Evolutionary conservation across 225 moss, liverwort and hornwort genomes (phyloP).

Genomic region (Antitrichia curtipendula): DNA sequence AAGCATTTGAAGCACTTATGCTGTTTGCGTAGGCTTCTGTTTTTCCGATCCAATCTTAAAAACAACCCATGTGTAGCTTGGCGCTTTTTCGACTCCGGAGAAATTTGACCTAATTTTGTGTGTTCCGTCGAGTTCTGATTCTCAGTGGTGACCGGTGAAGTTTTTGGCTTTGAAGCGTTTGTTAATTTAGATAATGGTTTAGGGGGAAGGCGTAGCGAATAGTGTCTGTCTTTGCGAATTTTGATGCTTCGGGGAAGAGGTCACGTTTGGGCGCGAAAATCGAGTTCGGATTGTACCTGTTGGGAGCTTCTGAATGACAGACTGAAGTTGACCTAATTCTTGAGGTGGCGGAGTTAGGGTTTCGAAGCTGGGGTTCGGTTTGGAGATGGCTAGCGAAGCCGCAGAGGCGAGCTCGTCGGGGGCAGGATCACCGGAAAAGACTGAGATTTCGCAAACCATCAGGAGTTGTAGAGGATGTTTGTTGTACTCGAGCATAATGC

Average conservation of each 20-base stretch:
- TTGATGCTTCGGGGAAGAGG: neutral
- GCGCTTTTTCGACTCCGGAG: neutral
- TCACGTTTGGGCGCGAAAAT: neutral
- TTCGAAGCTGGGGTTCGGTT: neutral
- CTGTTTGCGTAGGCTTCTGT: neutral
- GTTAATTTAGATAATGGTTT: neutral
- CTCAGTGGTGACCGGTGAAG: neutral
- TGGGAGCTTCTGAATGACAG: neutral
- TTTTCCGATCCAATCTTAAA: neutral
- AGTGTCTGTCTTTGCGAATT: neutral
- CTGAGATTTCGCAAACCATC: constrained; percentile 20
- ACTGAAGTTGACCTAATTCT: neutral
- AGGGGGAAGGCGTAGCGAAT: neutral
- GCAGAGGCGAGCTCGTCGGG: constrained; percentile 21
- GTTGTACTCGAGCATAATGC: constrained; percentile 45
- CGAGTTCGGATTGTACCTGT: neutral
- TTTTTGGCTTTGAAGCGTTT: neutral
- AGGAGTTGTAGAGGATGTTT: constrained; percentile 57
- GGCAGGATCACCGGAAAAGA: constrained; percentile 11
- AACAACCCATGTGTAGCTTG: neutral
- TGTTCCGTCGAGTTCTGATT: neutral
- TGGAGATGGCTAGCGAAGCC: constrained; percentile 25
- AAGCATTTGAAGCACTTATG: neutral
- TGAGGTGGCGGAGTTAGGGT: neutral
- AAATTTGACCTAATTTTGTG: neutral